Base-by-base conservation (phyloP, 2,329 filamentous ascomycete genomes). In the Pestalotiopsis sp. region DNA sequence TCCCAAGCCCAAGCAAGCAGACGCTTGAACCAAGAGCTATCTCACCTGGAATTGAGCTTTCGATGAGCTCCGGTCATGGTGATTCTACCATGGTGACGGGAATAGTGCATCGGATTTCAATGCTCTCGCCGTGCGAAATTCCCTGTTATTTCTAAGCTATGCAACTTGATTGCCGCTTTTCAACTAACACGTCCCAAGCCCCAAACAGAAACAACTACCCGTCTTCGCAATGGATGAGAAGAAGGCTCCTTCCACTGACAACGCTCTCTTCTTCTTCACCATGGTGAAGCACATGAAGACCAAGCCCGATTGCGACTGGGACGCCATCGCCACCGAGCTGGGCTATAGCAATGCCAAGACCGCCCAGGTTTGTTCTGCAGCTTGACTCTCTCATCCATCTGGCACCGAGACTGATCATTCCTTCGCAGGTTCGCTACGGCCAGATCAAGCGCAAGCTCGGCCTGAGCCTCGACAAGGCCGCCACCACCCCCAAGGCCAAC, bases 381-480 rank as follows among this genome's bases (percentile, higher is more conserved):
- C 52, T 25, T 40, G 25, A 25, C 25, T 4, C 14, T 12, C 36
- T 1, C 38, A 14, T 20, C 17, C 4, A 31, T 20, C 4, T 23
- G n/a, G 2, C 2, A 41, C 52, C 2, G 7, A n/a, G 58, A 4
- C 49, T 45, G 6, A 27, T 65, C 45, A 13, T 36, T 13, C 31
- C 4, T 4, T 0, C 41, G 52, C 68, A 84, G 79, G 80, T 82
- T 52, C 83, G 86, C 60, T 88, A 83, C 68, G 80, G 83, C 3
- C 84, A 87, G 69, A 82, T 87, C 69, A 86, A 83, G 75, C 78
- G 79, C 60, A 85, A 86, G 76, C 77, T 84, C 0, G 81, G 81
- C 3, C 78, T 84, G 56, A 69, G 66, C 4, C 70, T 71, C 1
- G 66, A 69, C 14, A 56, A 68, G 12, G 23, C 40, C 11, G 45